These are phyloP conservation scores for Pholiota microspora DNA, from an alignment of 768 basidiomycete genomes.

Conservation along the genomic window DNA sequence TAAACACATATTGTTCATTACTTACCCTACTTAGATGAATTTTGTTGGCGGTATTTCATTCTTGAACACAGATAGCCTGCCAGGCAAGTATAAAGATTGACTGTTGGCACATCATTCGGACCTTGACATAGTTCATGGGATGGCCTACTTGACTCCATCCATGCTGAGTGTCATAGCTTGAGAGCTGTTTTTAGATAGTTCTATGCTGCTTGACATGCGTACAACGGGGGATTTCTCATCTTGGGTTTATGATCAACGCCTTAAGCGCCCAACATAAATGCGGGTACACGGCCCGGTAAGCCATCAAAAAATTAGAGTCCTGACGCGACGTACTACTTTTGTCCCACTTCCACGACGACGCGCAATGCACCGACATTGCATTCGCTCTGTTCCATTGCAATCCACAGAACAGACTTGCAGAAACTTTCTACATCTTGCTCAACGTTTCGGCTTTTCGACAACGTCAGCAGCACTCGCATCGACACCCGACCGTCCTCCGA, in stretches of 20 bases:
- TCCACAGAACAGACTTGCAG: neutral
- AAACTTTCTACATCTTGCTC: neutral
- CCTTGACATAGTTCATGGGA: too few species aligned
- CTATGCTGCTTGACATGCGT: too few species aligned
- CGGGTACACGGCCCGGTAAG: neutral
- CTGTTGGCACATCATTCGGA: too few species aligned
- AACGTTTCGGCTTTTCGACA: neutral
- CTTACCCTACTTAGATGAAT: neutral
- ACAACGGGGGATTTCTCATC: too few species aligned
- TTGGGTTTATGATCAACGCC: too few species aligned
- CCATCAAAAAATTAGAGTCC: neutral
- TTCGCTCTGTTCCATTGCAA: constrained; percentile 13
- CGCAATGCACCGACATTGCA: constrained; percentile 7
- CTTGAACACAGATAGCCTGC: too few species aligned
- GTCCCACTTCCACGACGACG: neutral
- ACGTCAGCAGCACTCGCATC: neutral
- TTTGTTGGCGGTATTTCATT: neutral
- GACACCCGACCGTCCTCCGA: neutral
- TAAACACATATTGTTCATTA: neutral
- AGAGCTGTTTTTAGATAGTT: too few species aligned
- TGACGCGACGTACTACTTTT: neutral
- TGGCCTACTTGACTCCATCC: too few species aligned
- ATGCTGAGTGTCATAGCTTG: too few species aligned
- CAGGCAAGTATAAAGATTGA: too few species aligned
- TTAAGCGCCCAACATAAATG: too few species aligned